Conservation (phyloP, 78 protist species). For the Dictyostelium brefeldianum region DNA sequence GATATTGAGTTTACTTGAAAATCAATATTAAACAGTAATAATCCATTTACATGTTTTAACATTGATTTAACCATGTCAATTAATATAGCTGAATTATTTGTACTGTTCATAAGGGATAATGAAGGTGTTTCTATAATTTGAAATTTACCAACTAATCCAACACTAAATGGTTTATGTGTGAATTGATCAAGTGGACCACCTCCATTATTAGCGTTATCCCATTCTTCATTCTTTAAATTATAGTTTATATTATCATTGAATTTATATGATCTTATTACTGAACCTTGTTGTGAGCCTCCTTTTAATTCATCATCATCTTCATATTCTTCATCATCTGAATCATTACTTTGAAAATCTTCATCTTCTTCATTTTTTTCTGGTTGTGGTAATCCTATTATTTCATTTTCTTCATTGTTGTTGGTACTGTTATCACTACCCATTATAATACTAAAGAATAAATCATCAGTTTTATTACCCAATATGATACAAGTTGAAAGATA, state of each 20-base stretch:
- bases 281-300: not conserved
- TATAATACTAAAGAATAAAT: slow-evolving; percentile 13
- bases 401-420: not conserved
- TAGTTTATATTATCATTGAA: not conserved
- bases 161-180: slow-evolving; percentile 3
- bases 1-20: not conserved
- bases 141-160: not conserved
- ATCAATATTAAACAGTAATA: slow-evolving; percentile 3
- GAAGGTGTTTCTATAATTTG: slow-evolving; percentile 17
- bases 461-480: slow-evolving; percentile 8
- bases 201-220: not conserved
- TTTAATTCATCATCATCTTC: not conserved
- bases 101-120: not conserved
- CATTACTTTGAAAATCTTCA: not conserved
- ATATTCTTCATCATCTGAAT: not conserved
- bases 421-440: not conserved
- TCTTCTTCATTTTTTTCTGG: not conserved
- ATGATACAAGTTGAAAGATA: not conserved
- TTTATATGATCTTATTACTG: slow-evolving; percentile 15
- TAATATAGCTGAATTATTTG: not conserved
- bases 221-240: not conserved
- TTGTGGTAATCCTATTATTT: not conserved
- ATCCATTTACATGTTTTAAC: not conserved
- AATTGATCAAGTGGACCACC: not conserved
- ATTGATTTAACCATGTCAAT: not conserved